Base-by-base conservation (phyloP, 345 rosid species). In the Gossypium stocksii region DNA sequence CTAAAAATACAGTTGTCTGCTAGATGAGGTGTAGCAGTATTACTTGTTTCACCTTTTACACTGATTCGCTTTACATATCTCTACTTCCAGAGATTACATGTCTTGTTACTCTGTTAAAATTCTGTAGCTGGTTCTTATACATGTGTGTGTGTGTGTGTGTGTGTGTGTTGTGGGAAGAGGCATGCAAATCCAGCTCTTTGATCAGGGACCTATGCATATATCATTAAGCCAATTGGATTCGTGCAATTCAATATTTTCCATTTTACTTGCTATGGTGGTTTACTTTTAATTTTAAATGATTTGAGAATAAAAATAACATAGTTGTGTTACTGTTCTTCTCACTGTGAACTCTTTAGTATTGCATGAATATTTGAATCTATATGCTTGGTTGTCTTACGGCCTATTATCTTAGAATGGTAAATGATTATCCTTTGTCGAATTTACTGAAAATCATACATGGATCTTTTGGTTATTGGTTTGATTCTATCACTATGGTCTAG, bases 211-310 rank as follows among this genome's bases (percentile, higher is more conserved):
- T 12, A 13, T 46, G 71, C 19, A 45, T 19, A 54, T 46, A 46
- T 17, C 56, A 13, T 46, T 22, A 2, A 67, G 41, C 13, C 20
- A 46, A 46, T 14, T 45, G 29, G n/a, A 5, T 9, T 3, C 43
- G 1, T 15, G 57, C 43, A 67, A 4, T 23, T 15, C 20, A 22
- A 14, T 23, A 41, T 67, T 67, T 27, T 67, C 57, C 58, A 16
- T 25, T 68, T 68, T 68, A 25, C 58, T 25, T 48, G 44, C 51
- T 67, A 46, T 15, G 43, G 14, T 49, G 43, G 20, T 48, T 46
- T 68, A 14, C 72, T 68, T 29, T 66, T 66, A 34, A 38, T 16
- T 44, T 66, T 66, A 44, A 66, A 53, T 45, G 27, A 46, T 66
- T 46, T 22, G 54, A 45, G 23, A 45, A 13, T 45, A 45, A 66